Conservation (phyloP, 257 asterid genomes). For the Ilex asprella region DNA sequence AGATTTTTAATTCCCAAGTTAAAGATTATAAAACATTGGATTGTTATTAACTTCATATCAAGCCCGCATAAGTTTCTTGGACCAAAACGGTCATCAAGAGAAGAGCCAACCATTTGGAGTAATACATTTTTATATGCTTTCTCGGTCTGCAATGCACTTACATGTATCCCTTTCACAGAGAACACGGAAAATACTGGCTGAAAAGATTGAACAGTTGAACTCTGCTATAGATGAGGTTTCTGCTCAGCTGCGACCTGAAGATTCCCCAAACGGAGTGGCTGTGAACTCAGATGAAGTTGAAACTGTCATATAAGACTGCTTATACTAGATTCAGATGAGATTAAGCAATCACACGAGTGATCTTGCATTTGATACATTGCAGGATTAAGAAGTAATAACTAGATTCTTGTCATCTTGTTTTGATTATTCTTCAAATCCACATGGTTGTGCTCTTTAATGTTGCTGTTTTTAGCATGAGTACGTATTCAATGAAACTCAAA, state of each 20-base stretch:
- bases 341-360: background rate
- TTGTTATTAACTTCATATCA: no score
- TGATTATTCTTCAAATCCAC: no score
- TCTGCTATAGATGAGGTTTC: slow-evolving; percentile 76
- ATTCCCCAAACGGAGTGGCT: slow-evolving; percentile 51
- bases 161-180: slow-evolving; percentile 33
- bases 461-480: no score
- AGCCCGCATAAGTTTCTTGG: background rate
- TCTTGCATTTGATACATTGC: no score
- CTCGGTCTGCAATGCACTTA: slow-evolving; percentile 4
- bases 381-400: no score
- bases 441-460: no score
- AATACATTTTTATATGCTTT: background rate
- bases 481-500: no score
- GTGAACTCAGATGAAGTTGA: slow-evolving; percentile 51
- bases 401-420: no score
- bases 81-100: background rate
- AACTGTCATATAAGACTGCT: slow-evolving; percentile 39
- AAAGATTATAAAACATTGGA: no score
- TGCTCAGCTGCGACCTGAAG: slow-evolving; percentile 38
- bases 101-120: background rate
- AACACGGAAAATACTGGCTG: slow-evolving; percentile 69
- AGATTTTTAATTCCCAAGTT: no score
- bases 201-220: slow-evolving; percentile 81
- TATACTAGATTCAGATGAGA: background rate